Conservation (phyloP, 2,329 filamentous ascomycete species). For the Tolypocladium inflatum region DNA sequence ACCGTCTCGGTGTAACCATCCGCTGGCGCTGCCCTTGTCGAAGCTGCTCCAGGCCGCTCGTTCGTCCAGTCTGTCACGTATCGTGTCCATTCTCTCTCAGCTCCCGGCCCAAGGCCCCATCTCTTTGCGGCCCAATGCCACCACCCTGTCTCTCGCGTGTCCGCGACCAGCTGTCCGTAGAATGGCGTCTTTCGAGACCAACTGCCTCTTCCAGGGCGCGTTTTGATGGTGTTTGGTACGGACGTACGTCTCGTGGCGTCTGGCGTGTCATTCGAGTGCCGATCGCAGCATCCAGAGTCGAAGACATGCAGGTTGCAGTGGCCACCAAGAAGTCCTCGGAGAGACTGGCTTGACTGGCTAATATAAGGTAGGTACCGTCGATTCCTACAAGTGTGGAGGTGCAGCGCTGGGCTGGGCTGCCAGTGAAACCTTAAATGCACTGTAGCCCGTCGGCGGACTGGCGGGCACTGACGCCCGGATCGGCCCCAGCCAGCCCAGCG, state of each 20-base stretch:
- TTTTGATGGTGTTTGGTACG: too few relatives aligned
- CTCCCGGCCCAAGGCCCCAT: background rate
- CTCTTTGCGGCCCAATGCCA: background rate
- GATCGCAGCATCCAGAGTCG: background rate
- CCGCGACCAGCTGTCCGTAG: background rate
- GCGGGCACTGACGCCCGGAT: background rate
- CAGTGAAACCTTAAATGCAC: conserved; percentile 1
- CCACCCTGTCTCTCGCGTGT: background rate
- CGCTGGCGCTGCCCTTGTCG: background rate
- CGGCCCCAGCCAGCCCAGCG: background rate
- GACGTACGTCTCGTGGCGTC: background rate
- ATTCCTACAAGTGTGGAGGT: background rate
- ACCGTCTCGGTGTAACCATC: background rate
- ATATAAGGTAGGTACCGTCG: background rate
- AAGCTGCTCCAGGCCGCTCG: background rate
- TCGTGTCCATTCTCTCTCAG: background rate
- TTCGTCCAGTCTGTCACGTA: background rate
- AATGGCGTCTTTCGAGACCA: background rate
- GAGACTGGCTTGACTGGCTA: background rate
- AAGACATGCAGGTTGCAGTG: background rate
- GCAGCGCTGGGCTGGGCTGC: too few relatives aligned
- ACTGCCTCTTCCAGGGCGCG: background rate
- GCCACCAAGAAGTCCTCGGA: background rate
- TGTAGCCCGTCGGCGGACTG: background rate
- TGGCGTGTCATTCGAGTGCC: background rate